These are phyloP conservation scores for Cytospora chrysosperma DNA, from an alignment of 2,329 filamentous ascomycete species.

Conservation along the genomic window DNA sequence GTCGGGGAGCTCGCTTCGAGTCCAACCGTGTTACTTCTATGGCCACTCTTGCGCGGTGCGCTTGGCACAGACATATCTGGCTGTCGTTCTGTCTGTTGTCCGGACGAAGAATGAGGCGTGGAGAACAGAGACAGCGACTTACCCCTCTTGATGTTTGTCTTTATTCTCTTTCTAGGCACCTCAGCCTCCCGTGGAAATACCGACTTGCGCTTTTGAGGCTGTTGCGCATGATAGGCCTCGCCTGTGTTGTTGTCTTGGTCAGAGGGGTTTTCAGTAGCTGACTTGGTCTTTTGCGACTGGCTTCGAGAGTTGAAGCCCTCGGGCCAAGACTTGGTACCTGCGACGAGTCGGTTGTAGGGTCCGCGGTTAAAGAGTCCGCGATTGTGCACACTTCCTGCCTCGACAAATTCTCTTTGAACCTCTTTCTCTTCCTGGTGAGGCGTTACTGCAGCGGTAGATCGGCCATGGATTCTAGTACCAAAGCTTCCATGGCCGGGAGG, in stretches of 20 bases:
- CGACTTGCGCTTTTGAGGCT: slow-evolving; percentile 9
- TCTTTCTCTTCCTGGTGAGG: not conserved
- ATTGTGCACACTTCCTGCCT: not conserved
- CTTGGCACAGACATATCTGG: not conserved
- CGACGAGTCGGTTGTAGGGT: slow-evolving; percentile 20
- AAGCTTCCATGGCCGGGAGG: not conserved
- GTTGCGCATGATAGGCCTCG: not conserved
- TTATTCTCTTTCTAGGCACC: not conserved
- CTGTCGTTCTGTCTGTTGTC: not conserved
- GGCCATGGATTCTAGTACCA: not conserved
- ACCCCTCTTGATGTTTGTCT: not conserved
- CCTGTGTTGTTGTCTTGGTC: not conserved
- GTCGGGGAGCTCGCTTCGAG: not conserved
- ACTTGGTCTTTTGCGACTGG: not conserved
- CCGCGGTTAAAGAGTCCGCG: slow-evolving; percentile 7
- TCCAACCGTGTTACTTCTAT: not conserved
- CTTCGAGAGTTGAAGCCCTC: not conserved
- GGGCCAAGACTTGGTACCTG: not conserved
- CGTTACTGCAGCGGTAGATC: not conserved
- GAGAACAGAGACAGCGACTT: no score
- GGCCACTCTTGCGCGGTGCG: slow-evolving; percentile 1
- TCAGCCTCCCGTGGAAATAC: not conserved
- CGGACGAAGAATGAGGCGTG: not conserved
- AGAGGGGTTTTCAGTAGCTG: not conserved
- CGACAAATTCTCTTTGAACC: not conserved